Percentiles rank a stretch among this genome's conserved stretches.
These are phyloP conservation scores for Lentinula guzmanii DNA, from an alignment of 768 basidiomycete species.

Conservation along the genomic window DNA sequence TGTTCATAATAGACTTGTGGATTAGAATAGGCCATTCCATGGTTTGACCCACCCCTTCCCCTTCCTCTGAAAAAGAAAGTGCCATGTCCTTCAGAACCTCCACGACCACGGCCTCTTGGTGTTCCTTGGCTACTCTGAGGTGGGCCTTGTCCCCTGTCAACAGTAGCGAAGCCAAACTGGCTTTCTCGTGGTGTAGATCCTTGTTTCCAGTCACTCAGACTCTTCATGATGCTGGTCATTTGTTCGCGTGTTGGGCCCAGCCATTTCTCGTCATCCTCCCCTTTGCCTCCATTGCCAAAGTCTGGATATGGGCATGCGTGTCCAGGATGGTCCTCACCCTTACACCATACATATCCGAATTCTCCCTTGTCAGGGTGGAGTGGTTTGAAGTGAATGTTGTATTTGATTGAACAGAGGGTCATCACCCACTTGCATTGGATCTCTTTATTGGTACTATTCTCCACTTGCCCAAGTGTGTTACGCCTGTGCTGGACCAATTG, in stretches of 20 bases:
- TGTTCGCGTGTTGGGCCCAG: background rate
- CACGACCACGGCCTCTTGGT: too few species aligned
- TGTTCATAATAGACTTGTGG: too few species aligned
- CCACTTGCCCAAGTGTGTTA: too few species aligned
- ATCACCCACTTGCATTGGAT: background rate
- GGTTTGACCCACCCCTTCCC: too few species aligned
- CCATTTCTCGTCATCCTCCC: background rate
- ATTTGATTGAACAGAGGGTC: background rate
- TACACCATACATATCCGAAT: background rate
- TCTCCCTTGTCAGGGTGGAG: background rate
- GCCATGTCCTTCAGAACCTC: too few species aligned
- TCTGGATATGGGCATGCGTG: background rate
- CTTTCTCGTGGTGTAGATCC: too few species aligned
- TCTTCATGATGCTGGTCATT: background rate
- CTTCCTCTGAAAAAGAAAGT: too few species aligned
- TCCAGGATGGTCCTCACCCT: background rate
- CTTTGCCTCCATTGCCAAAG: background rate
- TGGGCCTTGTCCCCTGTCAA: background rate
- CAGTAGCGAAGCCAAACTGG: background rate
- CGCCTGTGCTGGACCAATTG: too few species aligned
- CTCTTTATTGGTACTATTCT: background rate
- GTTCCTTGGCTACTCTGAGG: too few species aligned
- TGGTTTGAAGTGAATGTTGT: background rate
- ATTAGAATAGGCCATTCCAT: too few species aligned
- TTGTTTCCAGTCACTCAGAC: background rate